These are phyloP conservation scores for Phytophthora meadii DNA, from an alignment of 352 stramenopile genomes.

Conservation along the genomic window DNA sequence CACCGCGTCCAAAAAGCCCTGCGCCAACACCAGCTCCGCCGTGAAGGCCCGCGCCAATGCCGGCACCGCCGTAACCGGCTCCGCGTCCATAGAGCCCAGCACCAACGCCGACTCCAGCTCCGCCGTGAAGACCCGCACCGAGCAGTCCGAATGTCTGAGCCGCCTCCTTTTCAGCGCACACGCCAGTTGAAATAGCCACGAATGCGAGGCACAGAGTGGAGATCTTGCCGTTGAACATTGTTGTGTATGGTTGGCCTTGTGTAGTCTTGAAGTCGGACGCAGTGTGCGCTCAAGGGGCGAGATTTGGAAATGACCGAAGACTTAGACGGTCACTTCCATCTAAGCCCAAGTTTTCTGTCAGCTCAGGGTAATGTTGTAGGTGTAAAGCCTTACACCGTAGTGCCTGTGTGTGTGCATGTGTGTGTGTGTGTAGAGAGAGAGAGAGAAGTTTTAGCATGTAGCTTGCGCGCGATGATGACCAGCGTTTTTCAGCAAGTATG, in stretches of 20 bases:
- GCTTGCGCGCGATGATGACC: not conserved
- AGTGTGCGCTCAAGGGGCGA: constrained; percentile 4
- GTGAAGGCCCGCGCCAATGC: no score
- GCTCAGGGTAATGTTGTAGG: not conserved
- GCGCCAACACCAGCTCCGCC: no score
- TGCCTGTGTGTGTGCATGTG: no score
- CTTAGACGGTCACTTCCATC: not conserved
- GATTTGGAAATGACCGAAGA: constrained; percentile 10
- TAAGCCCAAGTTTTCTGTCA: not conserved
- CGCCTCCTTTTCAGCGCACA: constrained; percentile 17
- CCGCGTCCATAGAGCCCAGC: no score
- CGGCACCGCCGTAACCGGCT: no score
- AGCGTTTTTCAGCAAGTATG: not conserved
- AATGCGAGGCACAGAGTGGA: no score
- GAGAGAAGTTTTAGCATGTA: not conserved
- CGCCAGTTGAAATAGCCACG: no score
- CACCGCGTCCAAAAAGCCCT: no score
- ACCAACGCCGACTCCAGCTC: no score
- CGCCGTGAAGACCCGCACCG: constrained; percentile 1
- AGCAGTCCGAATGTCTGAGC: constrained; percentile 24
- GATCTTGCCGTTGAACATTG: no score
- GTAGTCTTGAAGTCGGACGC: not conserved
- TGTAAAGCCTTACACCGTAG: not conserved
- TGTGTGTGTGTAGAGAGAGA: not conserved
- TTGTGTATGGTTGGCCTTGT: not conserved